A percentile compares a stretch with the other conserved stretches of the same genome.
These are phyloP conservation scores for Kuraishia hungarica DNA, from an alignment of 805 yeast species.

Conservation along the genomic window DNA sequence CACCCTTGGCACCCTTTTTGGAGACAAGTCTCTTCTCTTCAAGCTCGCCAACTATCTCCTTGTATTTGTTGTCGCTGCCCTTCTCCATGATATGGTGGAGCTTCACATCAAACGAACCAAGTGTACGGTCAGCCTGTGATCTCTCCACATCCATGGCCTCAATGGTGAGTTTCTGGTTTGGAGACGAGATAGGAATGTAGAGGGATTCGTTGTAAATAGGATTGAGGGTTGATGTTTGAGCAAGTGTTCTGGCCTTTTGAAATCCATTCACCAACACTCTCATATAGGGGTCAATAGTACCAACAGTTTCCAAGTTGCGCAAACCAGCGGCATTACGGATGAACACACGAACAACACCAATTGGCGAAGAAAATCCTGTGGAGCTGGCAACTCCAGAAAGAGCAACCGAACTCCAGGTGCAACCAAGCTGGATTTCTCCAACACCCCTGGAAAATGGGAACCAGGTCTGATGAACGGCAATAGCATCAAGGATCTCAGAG, in stretches of 20 bases:
- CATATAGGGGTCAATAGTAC: slow-evolving; percentile 88
- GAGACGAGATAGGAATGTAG: slow-evolving; percentile 75
- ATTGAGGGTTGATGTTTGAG: slow-evolving; percentile 53
- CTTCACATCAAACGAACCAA: slow-evolving; percentile 74
- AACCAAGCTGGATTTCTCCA: slow-evolving; percentile 64
- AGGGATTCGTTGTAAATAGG: slow-evolving; percentile 84
- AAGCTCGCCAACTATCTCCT: slow-evolving; percentile 48
- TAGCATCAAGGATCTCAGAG: slow-evolving; percentile 64
- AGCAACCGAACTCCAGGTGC: slow-evolving; percentile 83
- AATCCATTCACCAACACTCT: slow-evolving; percentile 72
- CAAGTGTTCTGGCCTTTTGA: slow-evolving; percentile 68
- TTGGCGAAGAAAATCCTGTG: slow-evolving; percentile 86
- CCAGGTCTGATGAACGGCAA: slow-evolving; percentile 74
- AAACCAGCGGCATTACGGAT: slow-evolving; percentile 66
- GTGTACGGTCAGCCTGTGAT: slow-evolving; percentile 70
- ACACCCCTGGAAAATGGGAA: slow-evolving; percentile 57
- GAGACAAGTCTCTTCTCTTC: slow-evolving; percentile 57
- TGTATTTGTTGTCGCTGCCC: slow-evolving; percentile 54
- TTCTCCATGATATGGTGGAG: slow-evolving; percentile 59
- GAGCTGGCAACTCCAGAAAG: slow-evolving; percentile 59
- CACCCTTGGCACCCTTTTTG: slow-evolving; percentile 81
- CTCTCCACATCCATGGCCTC: slow-evolving; percentile 92
- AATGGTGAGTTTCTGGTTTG: slow-evolving; percentile 71
- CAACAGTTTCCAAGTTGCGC: slow-evolving; percentile 79
- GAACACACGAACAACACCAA: slow-evolving; percentile 79